Conservation (phyloP, 2,329 filamentous ascomycete genomes). For the Scedosporium minutisporum region DNA sequence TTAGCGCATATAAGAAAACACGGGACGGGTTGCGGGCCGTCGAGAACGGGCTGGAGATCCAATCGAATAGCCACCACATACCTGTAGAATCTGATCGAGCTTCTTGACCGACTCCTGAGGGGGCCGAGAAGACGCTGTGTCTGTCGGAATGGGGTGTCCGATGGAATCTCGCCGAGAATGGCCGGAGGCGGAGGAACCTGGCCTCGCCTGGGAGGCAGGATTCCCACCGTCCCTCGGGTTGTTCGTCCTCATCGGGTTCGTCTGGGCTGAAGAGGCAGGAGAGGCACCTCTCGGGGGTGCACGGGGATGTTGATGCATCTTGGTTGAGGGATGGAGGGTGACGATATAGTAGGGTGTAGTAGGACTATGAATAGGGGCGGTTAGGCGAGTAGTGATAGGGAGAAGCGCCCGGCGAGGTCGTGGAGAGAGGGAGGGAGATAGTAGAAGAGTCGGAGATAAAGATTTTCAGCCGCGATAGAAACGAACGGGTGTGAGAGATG, state of each 20-base stretch:
- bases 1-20: not conserved
- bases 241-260: slow-evolving; percentile 63
- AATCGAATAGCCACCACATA: slow-evolving; percentile 24
- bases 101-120: slow-evolving; percentile 64
- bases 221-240: slow-evolving; percentile 56
- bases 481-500: not conserved
- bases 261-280: slow-evolving; percentile 61
- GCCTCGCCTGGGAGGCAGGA: slow-evolving; percentile 28
- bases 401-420: not conserved
- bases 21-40: not conserved
- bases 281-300: slow-evolving; percentile 63
- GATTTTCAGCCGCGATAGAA: not conserved
- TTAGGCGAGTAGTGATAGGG: not conserved
- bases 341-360: not conserved
- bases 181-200: slow-evolving; percentile 30
- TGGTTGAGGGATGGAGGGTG: slow-evolving; percentile 2
- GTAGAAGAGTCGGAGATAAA: not conserved
- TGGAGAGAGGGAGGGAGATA: not conserved
- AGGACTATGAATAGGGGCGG: slow-evolving; percentile 1
- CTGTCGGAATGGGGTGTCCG: slow-evolving; percentile 39
- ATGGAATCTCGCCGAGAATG: slow-evolving; percentile 24
- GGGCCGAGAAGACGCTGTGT: slow-evolving; percentile 33
- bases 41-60: not conserved
- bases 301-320: slow-evolving; percentile 86
- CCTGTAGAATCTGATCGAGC: slow-evolving; percentile 89